These are phyloP conservation scores for Globisporangium acanthophoron DNA, from an alignment of 352 stramenopile species.

Conservation along the genomic window DNA sequence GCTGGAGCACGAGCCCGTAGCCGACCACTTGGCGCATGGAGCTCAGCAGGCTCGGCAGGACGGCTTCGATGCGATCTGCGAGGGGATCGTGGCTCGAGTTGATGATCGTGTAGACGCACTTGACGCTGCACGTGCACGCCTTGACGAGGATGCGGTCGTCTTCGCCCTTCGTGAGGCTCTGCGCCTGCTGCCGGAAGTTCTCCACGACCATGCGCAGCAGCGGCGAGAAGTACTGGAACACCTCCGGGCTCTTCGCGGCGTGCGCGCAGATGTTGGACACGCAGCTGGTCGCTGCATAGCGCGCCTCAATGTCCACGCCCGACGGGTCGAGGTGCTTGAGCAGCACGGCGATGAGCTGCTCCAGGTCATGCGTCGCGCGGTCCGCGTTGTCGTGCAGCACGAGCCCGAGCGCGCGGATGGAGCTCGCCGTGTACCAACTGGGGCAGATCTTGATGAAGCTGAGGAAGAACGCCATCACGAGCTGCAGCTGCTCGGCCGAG, in stretches of 20 bases:
- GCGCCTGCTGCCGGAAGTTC: slow-evolving; percentile 78
- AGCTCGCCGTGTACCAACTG: slow-evolving; percentile 63
- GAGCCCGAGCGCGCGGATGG: slow-evolving; percentile 66
- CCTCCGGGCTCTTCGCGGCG: slow-evolving; percentile 57
- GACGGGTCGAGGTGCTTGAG: slow-evolving; percentile 71
- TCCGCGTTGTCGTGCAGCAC: slow-evolving; percentile 80
- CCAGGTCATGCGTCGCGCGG: slow-evolving; percentile 48
- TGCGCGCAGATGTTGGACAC: slow-evolving; percentile 76
- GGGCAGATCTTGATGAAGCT: slow-evolving; percentile 71
- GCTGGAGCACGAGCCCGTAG: slow-evolving; percentile 49
- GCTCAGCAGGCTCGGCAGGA: slow-evolving; percentile 54
- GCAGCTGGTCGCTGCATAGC: slow-evolving; percentile 82
- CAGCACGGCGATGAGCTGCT: slow-evolving; percentile 63
- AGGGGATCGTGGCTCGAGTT: slow-evolving; percentile 60
- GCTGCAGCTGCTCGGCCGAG: slow-evolving; percentile 39
- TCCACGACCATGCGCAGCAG: slow-evolving; percentile 81
- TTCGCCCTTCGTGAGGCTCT: slow-evolving; percentile 51
- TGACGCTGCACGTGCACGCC: slow-evolving; percentile 82
- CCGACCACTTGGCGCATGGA: slow-evolving; percentile 81
- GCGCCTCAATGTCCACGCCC: slow-evolving; percentile 77
- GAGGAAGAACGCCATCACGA: slow-evolving; percentile 68
- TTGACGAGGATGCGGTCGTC: slow-evolving; percentile 80
- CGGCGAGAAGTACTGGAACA: slow-evolving; percentile 62
- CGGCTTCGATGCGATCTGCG: slow-evolving; percentile 46
- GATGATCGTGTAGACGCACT: slow-evolving; percentile 83